These are phyloP conservation scores for Xylaria sp. DNA, from an alignment of 2,329 filamentous ascomycete species.

Conservation along the genomic window DNA sequence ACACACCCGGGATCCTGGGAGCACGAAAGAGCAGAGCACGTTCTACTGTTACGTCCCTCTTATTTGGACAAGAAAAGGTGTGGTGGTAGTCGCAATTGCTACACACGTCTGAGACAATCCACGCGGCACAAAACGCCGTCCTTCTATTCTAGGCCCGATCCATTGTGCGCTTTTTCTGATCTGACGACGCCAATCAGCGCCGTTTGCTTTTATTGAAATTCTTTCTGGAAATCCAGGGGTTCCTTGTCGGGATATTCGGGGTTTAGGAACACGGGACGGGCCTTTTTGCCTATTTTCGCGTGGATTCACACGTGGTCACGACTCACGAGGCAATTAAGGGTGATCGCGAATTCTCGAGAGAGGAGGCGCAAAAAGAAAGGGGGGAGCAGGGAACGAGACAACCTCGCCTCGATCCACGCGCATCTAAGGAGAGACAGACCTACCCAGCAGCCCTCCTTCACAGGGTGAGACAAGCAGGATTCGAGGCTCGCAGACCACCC, in stretches of 20 bases:
- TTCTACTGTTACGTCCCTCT: too few species aligned
- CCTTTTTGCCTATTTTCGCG: too few species aligned
- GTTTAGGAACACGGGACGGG: slow-evolving; percentile 5
- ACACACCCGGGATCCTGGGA: too few species aligned
- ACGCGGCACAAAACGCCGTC: background rate
- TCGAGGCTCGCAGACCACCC: background rate
- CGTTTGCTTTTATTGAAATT: background rate
- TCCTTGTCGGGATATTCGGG: too few species aligned
- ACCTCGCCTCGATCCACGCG: slow-evolving; percentile 9
- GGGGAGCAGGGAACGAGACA: background rate
- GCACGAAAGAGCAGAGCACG: too few species aligned
- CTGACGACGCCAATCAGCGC: slow-evolving; percentile 6
- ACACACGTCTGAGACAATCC: background rate
- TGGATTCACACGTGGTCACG: too few species aligned
- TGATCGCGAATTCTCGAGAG: background rate
- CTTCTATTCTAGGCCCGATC: background rate
- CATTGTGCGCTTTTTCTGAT: background rate
- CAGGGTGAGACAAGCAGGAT: slow-evolving; percentile 13
- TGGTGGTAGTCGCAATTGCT: too few species aligned
- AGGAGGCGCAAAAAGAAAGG: background rate
- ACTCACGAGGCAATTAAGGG: too few species aligned
- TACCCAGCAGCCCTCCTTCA: background rate
- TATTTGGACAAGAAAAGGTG: too few species aligned
- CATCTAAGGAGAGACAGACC: background rate
- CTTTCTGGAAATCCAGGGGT: background rate